phyloP scores from a whole-genome alignment of 2,329 filamentous ascomycete genomes.

The Aspergillus texensis region DNA sequence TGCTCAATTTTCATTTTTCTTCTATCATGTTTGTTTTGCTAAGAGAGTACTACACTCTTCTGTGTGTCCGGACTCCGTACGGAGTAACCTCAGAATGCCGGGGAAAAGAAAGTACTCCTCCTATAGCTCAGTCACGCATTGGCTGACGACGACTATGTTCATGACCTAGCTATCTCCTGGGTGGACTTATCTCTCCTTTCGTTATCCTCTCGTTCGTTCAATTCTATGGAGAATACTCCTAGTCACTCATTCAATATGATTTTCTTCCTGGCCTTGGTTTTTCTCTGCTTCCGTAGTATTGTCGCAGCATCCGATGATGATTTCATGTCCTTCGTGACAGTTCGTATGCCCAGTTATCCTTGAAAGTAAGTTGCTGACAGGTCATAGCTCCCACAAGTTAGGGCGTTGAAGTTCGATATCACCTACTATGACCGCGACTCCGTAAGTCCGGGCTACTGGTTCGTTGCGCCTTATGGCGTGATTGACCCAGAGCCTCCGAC shows the following conservation, averaged over 20 bases:
- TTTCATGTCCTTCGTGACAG: constrained; percentile 39
- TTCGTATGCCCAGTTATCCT: constrained; percentile 16
- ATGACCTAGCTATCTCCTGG: constrained; percentile 9
- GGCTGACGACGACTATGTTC: constrained; percentile 10
- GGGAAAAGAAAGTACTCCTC: not conserved
- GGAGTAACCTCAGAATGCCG: not conserved
- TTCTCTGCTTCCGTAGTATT: constrained; percentile 25
- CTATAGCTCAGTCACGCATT: not conserved
- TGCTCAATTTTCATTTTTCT: constrained; percentile 5
- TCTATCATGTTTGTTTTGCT: not conserved
- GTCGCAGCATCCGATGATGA: constrained; percentile 33
- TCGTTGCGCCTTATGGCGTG: constrained; percentile 49
- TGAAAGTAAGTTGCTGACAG: constrained; percentile 1
- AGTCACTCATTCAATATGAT: constrained; percentile 33
- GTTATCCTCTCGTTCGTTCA: constrained; percentile 11
- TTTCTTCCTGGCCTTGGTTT: constrained; percentile 28
- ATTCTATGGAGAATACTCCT: constrained; percentile 27
- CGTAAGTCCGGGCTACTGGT: constrained; percentile 51
- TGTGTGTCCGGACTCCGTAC: constrained; percentile 2
- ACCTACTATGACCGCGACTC: constrained; percentile 28
- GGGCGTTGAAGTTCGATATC: constrained; percentile 31
- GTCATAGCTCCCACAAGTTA: constrained; percentile 28
- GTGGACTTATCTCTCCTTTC: constrained; percentile 7
- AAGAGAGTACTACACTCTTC: not conserved
- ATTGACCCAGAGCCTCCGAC: constrained; percentile 28